These are phyloP conservation scores for Prasinococcaceae sp. DNA, from an alignment of 139 green algal species.

Conservation along the genomic window DNA sequence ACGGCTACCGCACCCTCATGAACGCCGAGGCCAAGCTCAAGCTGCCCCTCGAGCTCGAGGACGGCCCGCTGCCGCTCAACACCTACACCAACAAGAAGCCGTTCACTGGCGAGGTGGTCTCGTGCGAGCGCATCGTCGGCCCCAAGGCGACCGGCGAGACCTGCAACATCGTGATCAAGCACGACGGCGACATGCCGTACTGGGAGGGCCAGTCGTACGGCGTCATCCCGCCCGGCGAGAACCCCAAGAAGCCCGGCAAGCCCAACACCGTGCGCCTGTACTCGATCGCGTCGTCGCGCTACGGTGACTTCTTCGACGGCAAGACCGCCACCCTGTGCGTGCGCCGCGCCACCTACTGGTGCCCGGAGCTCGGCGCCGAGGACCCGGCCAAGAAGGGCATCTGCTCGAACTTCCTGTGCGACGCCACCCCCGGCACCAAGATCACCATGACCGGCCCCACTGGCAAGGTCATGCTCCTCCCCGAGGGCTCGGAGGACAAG, in stretches of 20 bases:
- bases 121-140: constrained; percentile 86
- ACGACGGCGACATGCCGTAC: constrained; percentile 85
- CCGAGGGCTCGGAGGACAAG: constrained; percentile 72
- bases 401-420: constrained; percentile 98
- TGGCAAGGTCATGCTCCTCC: constrained; percentile 88
- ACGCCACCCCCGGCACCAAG: constrained; percentile 75
- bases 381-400: constrained; percentile 95
- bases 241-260: constrained; percentile 21
- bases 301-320: constrained; percentile 91
- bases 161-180: constrained; percentile 95
- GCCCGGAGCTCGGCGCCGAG: constrained; percentile 72
- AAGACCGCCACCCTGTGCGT: constrained; percentile 91
- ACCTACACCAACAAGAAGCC: constrained; percentile 59
- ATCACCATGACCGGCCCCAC: constrained; percentile 92
- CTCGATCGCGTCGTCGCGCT: constrained; percentile 91
- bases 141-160: constrained; percentile 92
- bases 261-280: constrained; percentile 77
- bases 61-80: constrained; percentile 20
- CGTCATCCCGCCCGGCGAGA: constrained; percentile 73
- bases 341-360: constrained; percentile 75
- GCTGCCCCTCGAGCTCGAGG: constrained; percentile 44
- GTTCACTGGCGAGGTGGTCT: constrained; percentile 72
- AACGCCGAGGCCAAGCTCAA: background rate
- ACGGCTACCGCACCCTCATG: too few species aligned
- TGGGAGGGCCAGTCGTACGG: constrained; percentile 97